Evolutionary conservation across 83 land plant genomes (phyloP), one percentile per base, ranked within the genome.

Genomic region (Picea mariana): DNA sequence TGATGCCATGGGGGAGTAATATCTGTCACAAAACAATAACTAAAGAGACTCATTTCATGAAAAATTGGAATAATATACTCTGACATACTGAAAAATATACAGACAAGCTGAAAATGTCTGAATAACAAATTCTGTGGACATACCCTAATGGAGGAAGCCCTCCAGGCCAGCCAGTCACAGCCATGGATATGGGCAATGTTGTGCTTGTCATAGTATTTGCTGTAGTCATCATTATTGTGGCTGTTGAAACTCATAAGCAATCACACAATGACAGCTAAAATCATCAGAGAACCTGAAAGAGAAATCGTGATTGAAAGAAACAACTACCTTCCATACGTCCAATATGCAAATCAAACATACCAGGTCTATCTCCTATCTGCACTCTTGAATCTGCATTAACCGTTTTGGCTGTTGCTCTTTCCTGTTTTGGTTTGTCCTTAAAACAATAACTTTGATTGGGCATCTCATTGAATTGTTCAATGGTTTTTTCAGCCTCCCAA

Each of bases 131-230:
- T 73, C 4, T n/a, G 13, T 73, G 21, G 5, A n/a, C 77, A 21
- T 73, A 73, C 77, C 58, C 77, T 73, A 73, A 73, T 9, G 77
- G 26, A 73, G 58, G 77, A 73, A 73, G 8, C 49, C 77, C 77
- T 73, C 55, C 58, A n/a, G 59, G 24, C 59, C 77, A 47, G 21
- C 55, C 13, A 47, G 77, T 9, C 44, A 73, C 15, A 20, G 27
- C 77, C 58, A 73, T 73, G 23, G 77, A 73, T 73, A 73, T 42
- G 58, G 77, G 60, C 49, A 73, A 73, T 73, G 77, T 44, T n/a
- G 59, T 8, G 26, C 59, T 42, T 73, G 59, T 73, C 20, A 73
- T 42, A 44, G 15, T 47, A 73, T 17, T 73, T 47, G 24, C 58
- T 73, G 59, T 52, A 21, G 21, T n/a, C 12, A 52, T 12, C 77